Evolutionary conservation across 805 yeast species (phyloP), one percentile per base, ranked within the genome.

Genomic region (Saturnispora galanensis): DNA sequence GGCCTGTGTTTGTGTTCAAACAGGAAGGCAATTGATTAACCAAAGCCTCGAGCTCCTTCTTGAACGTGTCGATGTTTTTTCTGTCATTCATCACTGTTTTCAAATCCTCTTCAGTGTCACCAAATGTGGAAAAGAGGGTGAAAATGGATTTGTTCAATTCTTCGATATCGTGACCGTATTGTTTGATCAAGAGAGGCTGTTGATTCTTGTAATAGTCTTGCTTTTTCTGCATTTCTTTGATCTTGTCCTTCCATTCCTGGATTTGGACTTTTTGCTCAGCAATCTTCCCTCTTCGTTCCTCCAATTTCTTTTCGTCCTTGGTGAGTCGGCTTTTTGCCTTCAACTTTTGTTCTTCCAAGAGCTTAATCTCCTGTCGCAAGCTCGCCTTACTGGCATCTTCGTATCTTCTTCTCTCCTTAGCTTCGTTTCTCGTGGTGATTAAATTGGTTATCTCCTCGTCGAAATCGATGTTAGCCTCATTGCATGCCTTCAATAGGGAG

Each of bases 351-450:
- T 68, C 73, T 50, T 70, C 74, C 15, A 68, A 47, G 50, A 62
- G 60, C 40, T 67, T 66, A 35, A 67, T 66, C 45, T 70, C 74
- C 38, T 63, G 64, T 38, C 66, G 63, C 43, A 67, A 53, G 44
- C 65, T 60, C 18, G 65, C 55, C 46, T 72, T 59, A 51, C 65
- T 68, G 11, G 59, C 58, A 49, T 68, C 73, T 46, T 68, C 74
- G 18, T 65, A 52, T 46, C 60, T 66, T 49, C 66, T 64, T 33
- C 73, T 62, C 41, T 66, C 66, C 39, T 59, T 57, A 10, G 70
- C 59, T 37, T 64, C 66, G 18, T 63, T 61, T 36, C 67, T 56
- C 26, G 65, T 67, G 13, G 61, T 55, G 1, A 58, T 46, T 44
- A 68, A 52, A 12, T 57, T 56, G 0, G 49, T 42, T 40, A 67